A percentile compares a stretch with the other conserved stretches of the same genome.
Conservation (phyloP, 345 rosid genomes). For the Camelina neglecta region DNA sequence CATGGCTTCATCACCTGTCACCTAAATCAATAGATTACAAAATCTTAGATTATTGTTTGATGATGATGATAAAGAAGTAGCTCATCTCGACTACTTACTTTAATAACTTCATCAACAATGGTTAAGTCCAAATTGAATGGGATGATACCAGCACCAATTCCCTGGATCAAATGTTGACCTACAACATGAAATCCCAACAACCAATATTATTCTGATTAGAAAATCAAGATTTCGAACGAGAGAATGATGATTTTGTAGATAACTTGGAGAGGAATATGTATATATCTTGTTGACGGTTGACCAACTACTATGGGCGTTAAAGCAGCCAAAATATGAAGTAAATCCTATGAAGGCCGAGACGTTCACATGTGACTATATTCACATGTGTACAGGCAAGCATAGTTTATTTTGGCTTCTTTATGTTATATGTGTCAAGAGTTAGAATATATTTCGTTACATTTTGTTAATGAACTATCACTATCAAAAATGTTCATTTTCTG, state of each 20-base stretch:
- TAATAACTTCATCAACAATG: conserved; percentile 74
- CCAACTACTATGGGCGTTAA: background rate
- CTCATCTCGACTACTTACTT: conserved; percentile 50
- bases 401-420: background rate
- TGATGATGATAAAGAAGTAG: background rate
- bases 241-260: background rate
- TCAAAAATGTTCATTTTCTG: background rate
- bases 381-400: background rate
- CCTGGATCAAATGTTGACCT: conserved; percentile 66
- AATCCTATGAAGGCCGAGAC: background rate
- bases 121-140: conserved; percentile 75
- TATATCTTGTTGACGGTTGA: background rate
- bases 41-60: background rate
- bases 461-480: background rate
- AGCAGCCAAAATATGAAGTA: background rate
- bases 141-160: conserved; percentile 80
- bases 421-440: background rate
- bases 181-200: background rate
- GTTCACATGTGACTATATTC: background rate
- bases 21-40: conserved; percentile 33
- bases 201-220: background rate
- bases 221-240: background rate
- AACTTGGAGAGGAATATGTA: background rate
- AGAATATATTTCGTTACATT: background rate
- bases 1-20: conserved; percentile 55